Base-by-base conservation (phyloP, 106 monocot species). In the Allium fistulosum region DNA sequence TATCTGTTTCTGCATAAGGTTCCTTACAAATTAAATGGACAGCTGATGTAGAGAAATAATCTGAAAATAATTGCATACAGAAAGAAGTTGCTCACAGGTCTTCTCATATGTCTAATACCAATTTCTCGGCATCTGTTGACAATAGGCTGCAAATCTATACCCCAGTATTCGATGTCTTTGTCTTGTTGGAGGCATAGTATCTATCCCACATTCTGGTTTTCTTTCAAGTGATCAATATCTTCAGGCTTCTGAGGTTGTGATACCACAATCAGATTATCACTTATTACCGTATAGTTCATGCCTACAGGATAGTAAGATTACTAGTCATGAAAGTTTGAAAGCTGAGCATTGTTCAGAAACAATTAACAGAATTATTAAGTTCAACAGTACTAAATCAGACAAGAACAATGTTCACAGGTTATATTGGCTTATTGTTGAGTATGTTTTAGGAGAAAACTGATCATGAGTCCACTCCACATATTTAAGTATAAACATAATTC, bases 201-300 rank as follows among this genome's bases (percentile, higher is more conserved):
- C 48, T 84, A 87, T 7, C 82, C 84, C 69, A 94, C 90, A 16
- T 87, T 84, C 69, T 80, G 73, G 49, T 80, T 78, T 13, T 82
- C 76, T 74, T 85, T 90, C 49, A 94, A 77, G 69, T 90, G 87
- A 76, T 87, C 77, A 63, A 94, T 90, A 83, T 94, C 94, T 70
- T 87, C 87, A 59, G 90, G 90, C 67, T 77, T 94, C 71, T 94
- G 94, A 80, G 94, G 94, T 79, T 94, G 94, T 15, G 94, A 90
- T 1, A 87, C 94, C 70, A 94, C 94, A 60, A 94, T 83, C 55
- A 94, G 67, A 59, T 63, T 77, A 45, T 94, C 87, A 60, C 60
- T 87, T 70, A 94, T 90, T 17, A 80, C 26, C 27, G 82, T 80
- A 60, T 90, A 94, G 73, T 94, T 94, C 90, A 94, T 94, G 67